Evolutionary conservation across 2,329 filamentous ascomycete species (phyloP).

Genomic region (Chaetomium sp.): DNA sequence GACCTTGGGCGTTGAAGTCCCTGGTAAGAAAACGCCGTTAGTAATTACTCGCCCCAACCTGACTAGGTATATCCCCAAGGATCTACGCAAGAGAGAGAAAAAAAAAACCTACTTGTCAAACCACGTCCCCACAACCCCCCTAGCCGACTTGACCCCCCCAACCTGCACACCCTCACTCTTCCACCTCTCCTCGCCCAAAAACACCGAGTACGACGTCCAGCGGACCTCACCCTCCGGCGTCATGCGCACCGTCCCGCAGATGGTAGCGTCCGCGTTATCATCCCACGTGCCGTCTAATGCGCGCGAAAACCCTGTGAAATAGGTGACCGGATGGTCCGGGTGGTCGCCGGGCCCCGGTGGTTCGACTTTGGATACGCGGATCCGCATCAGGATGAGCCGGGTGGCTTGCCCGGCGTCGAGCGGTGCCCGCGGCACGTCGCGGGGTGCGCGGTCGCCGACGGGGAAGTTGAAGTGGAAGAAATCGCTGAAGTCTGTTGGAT

Average conservation of each 20-base stretch:
- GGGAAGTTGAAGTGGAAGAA: slow-evolving; percentile 66
- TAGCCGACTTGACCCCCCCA: slow-evolving; percentile 56
- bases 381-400: slow-evolving; percentile 62
- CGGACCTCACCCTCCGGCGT: slow-evolving; percentile 65
- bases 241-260: slow-evolving; percentile 57
- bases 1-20: slow-evolving; percentile 61
- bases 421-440: slow-evolving; percentile 41
- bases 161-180: slow-evolving; percentile 70
- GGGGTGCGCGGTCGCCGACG: slow-evolving; percentile 32
- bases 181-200: slow-evolving; percentile 63
- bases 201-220: slow-evolving; percentile 65
- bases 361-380: slow-evolving; percentile 56
- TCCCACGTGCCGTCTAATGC: slow-evolving; percentile 60
- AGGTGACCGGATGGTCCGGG: slow-evolving; percentile 55
- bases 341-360: slow-evolving; percentile 52
- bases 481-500: slow-evolving; percentile 58
- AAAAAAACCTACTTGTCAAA: slow-evolving; percentile 55
- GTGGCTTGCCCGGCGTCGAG: slow-evolving; percentile 61
- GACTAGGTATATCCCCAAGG: slow-evolving; percentile 23
- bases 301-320: slow-evolving; percentile 58
- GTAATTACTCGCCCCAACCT: slow-evolving; percentile 33
- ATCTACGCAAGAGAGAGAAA: background rate
- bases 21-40: slow-evolving; percentile 28
- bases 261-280: slow-evolving; percentile 59
- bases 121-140: slow-evolving; percentile 70